Evolutionary conservation across 306 rosid species (phyloP), one percentile per base, ranked within the genome.

Genomic region (Glycine tomentella): DNA sequence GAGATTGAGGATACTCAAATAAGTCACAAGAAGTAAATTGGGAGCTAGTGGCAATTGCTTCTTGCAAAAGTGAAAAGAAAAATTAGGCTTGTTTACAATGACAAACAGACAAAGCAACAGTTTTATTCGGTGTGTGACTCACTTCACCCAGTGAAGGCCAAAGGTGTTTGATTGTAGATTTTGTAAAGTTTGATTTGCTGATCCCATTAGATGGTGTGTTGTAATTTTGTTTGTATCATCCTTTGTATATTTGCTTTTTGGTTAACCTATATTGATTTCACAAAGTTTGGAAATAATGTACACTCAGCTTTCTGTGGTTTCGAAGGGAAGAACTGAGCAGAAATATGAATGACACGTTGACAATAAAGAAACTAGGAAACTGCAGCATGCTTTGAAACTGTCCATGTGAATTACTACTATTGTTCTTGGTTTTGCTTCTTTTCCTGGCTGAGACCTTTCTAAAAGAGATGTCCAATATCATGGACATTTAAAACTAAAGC

Each of bases 141-240:
- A 9, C 75, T 67, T 68, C 46, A 69, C 78, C 74, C 16, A n/a
- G 51, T 11, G 74, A 65, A 68, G 79, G 74, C 25, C 56, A 25
- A 49, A 44, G 70, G 20, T 55, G 68, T 75, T 69, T 58, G 72
- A 20, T 69, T 79, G 82, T 81, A 88, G 87, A 78, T 53, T 82
- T 88, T 82, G 90, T 89, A 86, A 87, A 83, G 85, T 83, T 85
- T 83, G 80, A 77, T 79, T 84, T 79, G 88, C 61, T 87, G 83
- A 82, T 80, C 84, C 80, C 83, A 79, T 61, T 86, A 79, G 84
- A 36, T 72, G 80, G 90, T 84, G 82, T 88, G 88, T 69, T 75
- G 9, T 85, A 81, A 52, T 59, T 86, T 82, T 83, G 90, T 81
- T 82, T 85, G 89, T 65, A 65, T 34, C 50, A 69, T 16, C 64